Evolutionary conservation across 1,139 yeast genomes (phyloP), one percentile per base, ranked within the genome.

Genomic region (Meyerozyma sp.): DNA sequence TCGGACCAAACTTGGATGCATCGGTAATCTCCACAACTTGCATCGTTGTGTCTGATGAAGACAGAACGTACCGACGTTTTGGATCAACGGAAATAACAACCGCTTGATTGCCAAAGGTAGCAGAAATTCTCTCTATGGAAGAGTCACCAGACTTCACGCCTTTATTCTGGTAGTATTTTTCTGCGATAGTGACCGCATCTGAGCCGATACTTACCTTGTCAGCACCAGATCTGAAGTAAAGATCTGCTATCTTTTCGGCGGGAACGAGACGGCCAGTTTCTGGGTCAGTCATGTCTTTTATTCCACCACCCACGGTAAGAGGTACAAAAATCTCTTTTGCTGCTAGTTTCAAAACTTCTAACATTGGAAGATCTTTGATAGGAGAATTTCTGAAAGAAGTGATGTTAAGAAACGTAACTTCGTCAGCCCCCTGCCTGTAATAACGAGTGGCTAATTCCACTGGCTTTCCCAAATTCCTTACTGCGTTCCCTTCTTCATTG

Each of bases 61-160:
- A 68, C 2, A 59, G 43, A 3, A 93, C 82, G 55, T 88, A 93
- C 30, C 77, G 84, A 49, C 96, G 76, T 58, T 88, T 93, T 26
- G 98, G 98, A 61, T 93, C 98, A 18, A 93, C 96, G 0, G 97
- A 90, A 20, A 93, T 90, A 5, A 93, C 98, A 10, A 93, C 98
- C 0, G 98, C 98, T 63, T 93, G 98, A 18, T 80, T 84, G 47
- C 98, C 98, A 62, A 93, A 93, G 0, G 95, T 88, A 35, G 79
- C 77, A 3, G 97, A 88, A 28, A 93, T 93, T 0, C 93, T 82
- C 63, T 93, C 98, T 51, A 93, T 90, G 8, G 98, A 96, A 0
- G 95, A 75, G 1, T 68, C 72, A 0, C 98, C 98, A 36, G 78
- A 76, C 37, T 84, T 81, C 39, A 59, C 62, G 30, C 68, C 65